A percentile compares a stretch with the other conserved stretches of the same genome.
These are phyloP conservation scores for Ceriops zippeliana DNA, from an alignment of 345 rosid species.

Conservation along the genomic window DNA sequence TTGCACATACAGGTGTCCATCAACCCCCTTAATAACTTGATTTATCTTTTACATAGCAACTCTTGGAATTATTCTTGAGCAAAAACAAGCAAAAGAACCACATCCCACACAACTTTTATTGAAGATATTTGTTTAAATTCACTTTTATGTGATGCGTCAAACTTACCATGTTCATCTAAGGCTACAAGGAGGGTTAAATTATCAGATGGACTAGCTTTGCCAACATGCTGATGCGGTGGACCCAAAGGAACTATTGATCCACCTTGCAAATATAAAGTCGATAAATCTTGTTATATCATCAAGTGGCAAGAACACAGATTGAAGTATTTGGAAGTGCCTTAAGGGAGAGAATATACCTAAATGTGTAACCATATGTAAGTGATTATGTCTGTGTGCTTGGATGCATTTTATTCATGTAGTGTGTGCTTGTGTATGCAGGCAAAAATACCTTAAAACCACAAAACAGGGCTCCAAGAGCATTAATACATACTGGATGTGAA, in stretches of 20 bases:
- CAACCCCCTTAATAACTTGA: too few species aligned
- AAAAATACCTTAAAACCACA: neutral
- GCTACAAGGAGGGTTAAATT: constrained; percentile 77
- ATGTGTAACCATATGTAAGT: too few species aligned
- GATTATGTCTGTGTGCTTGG: too few species aligned
- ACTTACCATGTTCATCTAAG: constrained; percentile 72
- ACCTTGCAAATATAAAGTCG: constrained; percentile 76
- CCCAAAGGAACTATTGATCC: constrained; percentile 75
- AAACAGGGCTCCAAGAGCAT: constrained; percentile 2
- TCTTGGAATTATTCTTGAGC: too few species aligned
- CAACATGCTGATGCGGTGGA: constrained; percentile 65
- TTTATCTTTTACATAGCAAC: too few species aligned
- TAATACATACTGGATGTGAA: constrained; percentile 65
- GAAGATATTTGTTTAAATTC: too few species aligned
- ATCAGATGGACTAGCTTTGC: constrained; percentile 57
- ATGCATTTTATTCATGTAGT: neutral
- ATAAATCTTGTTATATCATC: constrained; percentile 62
- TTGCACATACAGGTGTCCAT: too few species aligned
- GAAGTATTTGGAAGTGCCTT: neutral
- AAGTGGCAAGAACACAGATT: too few species aligned
- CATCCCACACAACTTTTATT: too few species aligned
- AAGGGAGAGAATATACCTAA: too few species aligned
- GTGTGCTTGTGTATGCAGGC: neutral
- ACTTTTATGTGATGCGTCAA: constrained; percentile 3
- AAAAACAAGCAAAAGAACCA: too few species aligned